These are phyloP conservation scores for Cucumis cinereus DNA, from an alignment of 306 rosid genomes.

Conservation along the genomic window DNA sequence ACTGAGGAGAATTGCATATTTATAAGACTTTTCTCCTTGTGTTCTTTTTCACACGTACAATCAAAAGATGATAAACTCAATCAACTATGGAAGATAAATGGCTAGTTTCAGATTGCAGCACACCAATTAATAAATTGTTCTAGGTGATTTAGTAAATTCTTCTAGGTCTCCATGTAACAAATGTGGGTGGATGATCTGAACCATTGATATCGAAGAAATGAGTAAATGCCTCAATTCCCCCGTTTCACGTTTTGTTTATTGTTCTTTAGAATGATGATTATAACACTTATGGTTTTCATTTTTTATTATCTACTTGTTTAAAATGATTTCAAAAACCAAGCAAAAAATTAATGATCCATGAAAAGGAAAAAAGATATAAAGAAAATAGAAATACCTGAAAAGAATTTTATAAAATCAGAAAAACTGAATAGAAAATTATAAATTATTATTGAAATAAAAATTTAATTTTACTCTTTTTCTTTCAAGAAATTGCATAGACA, in stretches of 20 bases:
- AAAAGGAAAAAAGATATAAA: neutral
- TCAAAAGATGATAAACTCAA: neutral
- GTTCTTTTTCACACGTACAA: neutral
- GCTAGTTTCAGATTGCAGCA: neutral
- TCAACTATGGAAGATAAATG: neutral
- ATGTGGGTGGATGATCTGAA: too few relatives aligned
- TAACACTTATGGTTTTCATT: too few relatives aligned
- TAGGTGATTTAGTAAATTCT: neutral
- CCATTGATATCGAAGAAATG: too few relatives aligned
- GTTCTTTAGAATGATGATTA: too few relatives aligned
- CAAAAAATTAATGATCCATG: neutral
- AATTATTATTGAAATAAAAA: neutral
- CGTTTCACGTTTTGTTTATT: too few relatives aligned
- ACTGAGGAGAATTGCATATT: neutral
- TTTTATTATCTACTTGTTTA: too few relatives aligned
- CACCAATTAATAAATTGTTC: neutral
- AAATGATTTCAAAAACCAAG: too few relatives aligned
- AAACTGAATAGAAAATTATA: neutral
- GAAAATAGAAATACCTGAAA: neutral
- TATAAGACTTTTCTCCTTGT: neutral
- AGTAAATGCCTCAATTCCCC: too few relatives aligned
- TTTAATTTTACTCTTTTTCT: neutral
- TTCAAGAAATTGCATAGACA: neutral
- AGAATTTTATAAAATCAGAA: neutral
- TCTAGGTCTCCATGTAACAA: neutral